Conservation (phyloP, 257 asterid genomes). For the Pogostemon cablin region DNA sequence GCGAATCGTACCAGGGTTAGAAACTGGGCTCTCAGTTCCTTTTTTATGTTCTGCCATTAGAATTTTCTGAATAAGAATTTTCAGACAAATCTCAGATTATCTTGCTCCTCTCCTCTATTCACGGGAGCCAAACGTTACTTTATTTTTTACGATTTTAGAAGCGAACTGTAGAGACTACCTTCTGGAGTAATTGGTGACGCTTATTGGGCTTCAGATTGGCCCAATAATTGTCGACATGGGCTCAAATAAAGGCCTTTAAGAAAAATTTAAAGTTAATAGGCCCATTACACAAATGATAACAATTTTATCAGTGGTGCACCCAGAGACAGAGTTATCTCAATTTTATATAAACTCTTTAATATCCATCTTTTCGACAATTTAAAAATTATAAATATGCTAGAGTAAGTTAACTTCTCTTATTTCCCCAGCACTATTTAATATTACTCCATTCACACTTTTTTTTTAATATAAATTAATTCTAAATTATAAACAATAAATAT, state of each 20-base stretch:
- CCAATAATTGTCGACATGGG: not conserved
- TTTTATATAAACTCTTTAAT: not conserved
- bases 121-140: not conserved
- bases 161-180: conserved; percentile 17
- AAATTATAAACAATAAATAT: too few relatives aligned
- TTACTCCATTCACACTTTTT: too few relatives aligned
- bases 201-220: not conserved
- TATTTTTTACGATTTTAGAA: not conserved
- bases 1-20: conserved; percentile 28
- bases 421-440: too few relatives aligned
- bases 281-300: not conserved
- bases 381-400: too few relatives aligned
- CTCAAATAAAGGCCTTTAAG: not conserved
- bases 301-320: too few relatives aligned
- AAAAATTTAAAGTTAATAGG: not conserved
- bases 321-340: too few relatives aligned
- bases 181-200: not conserved
- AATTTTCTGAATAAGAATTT: conserved; percentile 11
- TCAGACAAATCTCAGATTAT: not conserved
- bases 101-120: not conserved
- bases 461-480: too few relatives aligned
- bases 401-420: too few relatives aligned
- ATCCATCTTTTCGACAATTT: not conserved
- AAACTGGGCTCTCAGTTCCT: conserved; percentile 30
- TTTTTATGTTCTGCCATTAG: conserved; percentile 46